Evolutionary conservation across 208 protist species (phyloP).

Genomic region (Trypanosoma scelopori): DNA sequence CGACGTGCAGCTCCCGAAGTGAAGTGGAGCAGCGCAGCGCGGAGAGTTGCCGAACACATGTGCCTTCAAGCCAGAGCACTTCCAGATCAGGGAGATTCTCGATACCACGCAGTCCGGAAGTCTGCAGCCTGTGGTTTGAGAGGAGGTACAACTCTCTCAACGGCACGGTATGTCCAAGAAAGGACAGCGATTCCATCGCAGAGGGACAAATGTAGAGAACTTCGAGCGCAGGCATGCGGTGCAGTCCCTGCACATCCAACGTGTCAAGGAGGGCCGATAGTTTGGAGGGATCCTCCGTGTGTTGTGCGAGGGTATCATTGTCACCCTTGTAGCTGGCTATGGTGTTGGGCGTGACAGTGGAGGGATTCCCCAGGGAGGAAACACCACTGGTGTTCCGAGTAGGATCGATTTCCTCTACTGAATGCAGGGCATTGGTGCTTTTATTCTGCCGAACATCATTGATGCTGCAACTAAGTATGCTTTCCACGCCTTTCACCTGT

Average conservation of each 20-base stretch:
- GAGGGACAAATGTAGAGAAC: slow-evolving; percentile 17
- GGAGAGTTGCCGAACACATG: slow-evolving; percentile 31
- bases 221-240: slow-evolving; percentile 1
- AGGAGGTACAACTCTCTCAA: slow-evolving; percentile 34
- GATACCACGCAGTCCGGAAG: background rate
- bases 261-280: background rate
- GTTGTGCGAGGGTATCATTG: background rate
- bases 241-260: background rate
- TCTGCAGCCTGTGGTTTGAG: slow-evolving; percentile 5
- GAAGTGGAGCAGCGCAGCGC: slow-evolving; percentile 3
- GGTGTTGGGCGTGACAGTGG: background rate
- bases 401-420: background rate
- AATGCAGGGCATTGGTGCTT: background rate
- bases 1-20: slow-evolving; percentile 56
- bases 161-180: background rate
- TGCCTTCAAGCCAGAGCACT: slow-evolving; percentile 58
- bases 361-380: background rate
- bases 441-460: background rate
- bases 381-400: background rate
- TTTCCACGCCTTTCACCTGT: background rate
- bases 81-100: slow-evolving; percentile 33
- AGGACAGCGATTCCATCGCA: slow-evolving; percentile 1
- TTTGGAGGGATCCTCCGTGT: background rate
- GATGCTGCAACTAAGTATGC: background rate
- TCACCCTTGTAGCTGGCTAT: background rate